Percentiles rank a stretch among this genome's conserved stretches.
phyloP scores from a whole-genome alignment of 1,284 basidiomycete species.

The Naganishia cerealis region DNA sequence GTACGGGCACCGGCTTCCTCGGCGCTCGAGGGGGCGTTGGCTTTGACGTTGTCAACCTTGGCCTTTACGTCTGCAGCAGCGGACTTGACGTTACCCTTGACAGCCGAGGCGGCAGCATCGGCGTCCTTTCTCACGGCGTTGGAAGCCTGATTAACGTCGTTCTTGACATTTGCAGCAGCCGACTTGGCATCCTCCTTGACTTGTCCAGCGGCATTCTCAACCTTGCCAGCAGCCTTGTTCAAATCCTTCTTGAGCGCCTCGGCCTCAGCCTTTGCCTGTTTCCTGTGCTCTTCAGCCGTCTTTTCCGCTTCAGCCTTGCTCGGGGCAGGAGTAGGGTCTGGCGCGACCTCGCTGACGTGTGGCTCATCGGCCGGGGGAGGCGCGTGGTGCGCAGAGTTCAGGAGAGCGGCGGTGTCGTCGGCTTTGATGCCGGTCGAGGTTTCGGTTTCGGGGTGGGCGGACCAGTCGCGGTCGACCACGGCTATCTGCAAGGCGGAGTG shows the following conservation, averaged over 20 bases:
- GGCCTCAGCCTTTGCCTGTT: constrained; percentile 35
- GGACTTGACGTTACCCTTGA: constrained; percentile 23
- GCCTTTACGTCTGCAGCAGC: constrained; percentile 29
- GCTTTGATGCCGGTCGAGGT: constrained; percentile 27
- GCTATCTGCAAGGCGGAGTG: constrained; percentile 40
- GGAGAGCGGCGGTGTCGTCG: constrained; percentile 36
- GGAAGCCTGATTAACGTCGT: constrained; percentile 54
- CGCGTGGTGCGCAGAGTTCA: constrained; percentile 31
- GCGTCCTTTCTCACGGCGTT: constrained; percentile 60
- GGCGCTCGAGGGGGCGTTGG: constrained; percentile 55
- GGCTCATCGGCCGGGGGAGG: constrained; percentile 39
- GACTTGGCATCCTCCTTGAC: constrained; percentile 39
- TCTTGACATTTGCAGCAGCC: constrained; percentile 59
- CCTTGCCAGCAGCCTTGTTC: constrained; percentile 28
- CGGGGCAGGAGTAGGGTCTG: constrained; percentile 36
- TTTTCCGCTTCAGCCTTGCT: constrained; percentile 40
- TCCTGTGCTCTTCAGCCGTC: constrained; percentile 36
- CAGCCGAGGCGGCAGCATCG: constrained; percentile 37
- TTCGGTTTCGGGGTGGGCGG: constrained; percentile 41
- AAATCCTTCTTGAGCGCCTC: constrained; percentile 35
- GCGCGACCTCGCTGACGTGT: constrained; percentile 41
- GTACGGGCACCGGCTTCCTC: constrained; percentile 57
- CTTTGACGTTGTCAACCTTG: constrained; percentile 24
- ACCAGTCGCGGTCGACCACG: constrained; percentile 47
- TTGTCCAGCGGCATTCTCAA: constrained; percentile 27